Conservation (phyloP, 73 alveolate species). For the Paramecium pentaurelia region DNA sequence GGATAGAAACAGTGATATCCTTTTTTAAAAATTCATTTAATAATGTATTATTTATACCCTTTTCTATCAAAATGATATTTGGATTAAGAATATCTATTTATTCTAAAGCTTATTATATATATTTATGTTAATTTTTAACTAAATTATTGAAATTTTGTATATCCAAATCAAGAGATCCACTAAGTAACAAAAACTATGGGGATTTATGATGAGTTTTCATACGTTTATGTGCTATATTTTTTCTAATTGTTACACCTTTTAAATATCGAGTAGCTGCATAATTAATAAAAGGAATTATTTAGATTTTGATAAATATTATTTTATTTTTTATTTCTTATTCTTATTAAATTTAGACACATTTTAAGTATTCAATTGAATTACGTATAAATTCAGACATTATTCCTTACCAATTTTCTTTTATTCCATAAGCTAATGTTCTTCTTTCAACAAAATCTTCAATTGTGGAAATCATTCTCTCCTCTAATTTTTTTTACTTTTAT, state of each 20-base stretch:
- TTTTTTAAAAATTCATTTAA: neutral
- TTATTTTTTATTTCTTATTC: neutral
- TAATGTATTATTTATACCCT: neutral
- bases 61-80: constrained; percentile 4
- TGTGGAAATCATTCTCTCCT: neutral
- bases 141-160: neutral
- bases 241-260: neutral
- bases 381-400: neutral
- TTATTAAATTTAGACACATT: neutral
- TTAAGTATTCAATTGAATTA: neutral
- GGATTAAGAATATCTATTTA: neutral
- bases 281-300: neutral
- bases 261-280: neutral
- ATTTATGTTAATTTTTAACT: neutral
- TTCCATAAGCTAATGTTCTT: neutral
- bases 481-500: neutral
- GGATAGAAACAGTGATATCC: neutral
- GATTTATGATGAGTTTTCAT: constrained; percentile 10
- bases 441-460: neutral
- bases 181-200: neutral
- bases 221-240: neutral
- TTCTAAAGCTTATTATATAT: neutral
- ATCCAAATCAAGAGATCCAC: neutral
- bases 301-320: neutral
- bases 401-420: neutral